Evolutionary conservation across 2,329 filamentous ascomycete genomes (phyloP).

Genomic region (Colletotrichum lindemuthianum): DNA sequence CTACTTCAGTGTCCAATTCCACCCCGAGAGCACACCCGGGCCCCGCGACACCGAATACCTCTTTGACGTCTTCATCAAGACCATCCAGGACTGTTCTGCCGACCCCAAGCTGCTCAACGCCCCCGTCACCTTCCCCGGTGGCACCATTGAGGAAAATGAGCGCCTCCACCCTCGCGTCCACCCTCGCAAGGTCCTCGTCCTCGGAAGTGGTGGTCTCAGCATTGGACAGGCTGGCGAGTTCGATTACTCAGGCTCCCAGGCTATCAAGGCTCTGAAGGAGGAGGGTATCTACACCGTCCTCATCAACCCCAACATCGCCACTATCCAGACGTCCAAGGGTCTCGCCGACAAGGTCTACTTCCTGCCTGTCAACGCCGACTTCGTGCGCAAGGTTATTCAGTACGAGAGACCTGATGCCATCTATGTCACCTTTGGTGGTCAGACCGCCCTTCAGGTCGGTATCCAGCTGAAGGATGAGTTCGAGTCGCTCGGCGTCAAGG

Average conservation of each 20-base stretch:
- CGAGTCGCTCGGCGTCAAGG: slow-evolving; percentile 88
- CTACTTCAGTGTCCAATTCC: slow-evolving; percentile 99
- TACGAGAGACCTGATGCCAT: slow-evolving; percentile 96
- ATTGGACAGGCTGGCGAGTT: slow-evolving; percentile 99
- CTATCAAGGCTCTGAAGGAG: slow-evolving; percentile 97
- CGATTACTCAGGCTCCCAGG: slow-evolving; percentile 97
- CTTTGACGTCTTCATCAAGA: slow-evolving; percentile 95
- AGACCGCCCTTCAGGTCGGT: slow-evolving; percentile 95
- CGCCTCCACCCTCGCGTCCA: slow-evolving; percentile 79
- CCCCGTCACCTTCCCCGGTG: slow-evolving; percentile 88
- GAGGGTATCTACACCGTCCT: slow-evolving; percentile 98
- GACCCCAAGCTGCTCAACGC: slow-evolving; percentile 74
- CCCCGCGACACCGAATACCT: slow-evolving; percentile 95
- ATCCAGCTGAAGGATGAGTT: slow-evolving; percentile 99
- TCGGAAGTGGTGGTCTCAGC: slow-evolving; percentile 93
- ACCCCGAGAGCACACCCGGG: slow-evolving; percentile 95
- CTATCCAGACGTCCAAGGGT: slow-evolving; percentile 97
- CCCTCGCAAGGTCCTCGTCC: slow-evolving; percentile 93
- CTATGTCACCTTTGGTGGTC: slow-evolving; percentile 96
- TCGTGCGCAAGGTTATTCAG: slow-evolving; percentile 96
- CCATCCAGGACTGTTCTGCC: slow-evolving; percentile 77
- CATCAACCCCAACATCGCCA: slow-evolving; percentile 99
- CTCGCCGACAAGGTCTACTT: slow-evolving; percentile 99
- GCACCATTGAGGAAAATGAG: slow-evolving; percentile 81
- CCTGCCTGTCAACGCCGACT: slow-evolving; percentile 94